These are phyloP conservation scores for Pichia inconspicua DNA, from an alignment of 1,139 yeast genomes.

Conservation along the genomic window DNA sequence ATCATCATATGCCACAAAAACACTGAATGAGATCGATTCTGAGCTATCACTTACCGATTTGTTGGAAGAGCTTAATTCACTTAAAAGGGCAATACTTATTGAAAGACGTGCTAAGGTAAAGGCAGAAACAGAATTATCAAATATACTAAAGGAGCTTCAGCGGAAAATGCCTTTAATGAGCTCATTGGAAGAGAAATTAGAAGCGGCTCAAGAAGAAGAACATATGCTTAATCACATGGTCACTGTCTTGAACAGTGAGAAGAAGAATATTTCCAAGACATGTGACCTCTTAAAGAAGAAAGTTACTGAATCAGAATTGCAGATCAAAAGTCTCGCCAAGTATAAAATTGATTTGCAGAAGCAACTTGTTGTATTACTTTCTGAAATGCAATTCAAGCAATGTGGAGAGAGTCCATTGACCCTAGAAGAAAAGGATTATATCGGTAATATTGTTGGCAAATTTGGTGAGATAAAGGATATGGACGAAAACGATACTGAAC, in stretches of 20 bases:
- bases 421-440: constrained; percentile 22
- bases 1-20: constrained; percentile 20
- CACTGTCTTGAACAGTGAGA: constrained; percentile 39
- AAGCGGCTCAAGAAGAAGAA: constrained; percentile 42
- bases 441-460: constrained; percentile 18
- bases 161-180: constrained; percentile 71
- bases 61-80: constrained; percentile 56
- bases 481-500: constrained; percentile 59
- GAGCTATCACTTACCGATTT: constrained; percentile 63
- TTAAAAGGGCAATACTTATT: constrained; percentile 59
- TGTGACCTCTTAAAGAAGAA: constrained; percentile 27
- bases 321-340: constrained; percentile 40
- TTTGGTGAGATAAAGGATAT: constrained; percentile 42
- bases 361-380: constrained; percentile 67
- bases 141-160: constrained; percentile 70
- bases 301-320: constrained; percentile 30
- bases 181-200: constrained; percentile 52
- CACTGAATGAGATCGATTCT: constrained; percentile 25
- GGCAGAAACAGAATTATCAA: constrained; percentile 62
- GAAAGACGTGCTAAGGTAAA: constrained; percentile 68
- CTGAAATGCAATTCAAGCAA: constrained; percentile 55
- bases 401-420: constrained; percentile 31
- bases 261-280: constrained; percentile 29
- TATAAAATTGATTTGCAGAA: constrained; percentile 68
- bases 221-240: constrained; percentile 42